These are phyloP conservation scores for Colletotrichum sidae DNA, from an alignment of 2,329 filamentous ascomycete genomes.

Conservation along the genomic window DNA sequence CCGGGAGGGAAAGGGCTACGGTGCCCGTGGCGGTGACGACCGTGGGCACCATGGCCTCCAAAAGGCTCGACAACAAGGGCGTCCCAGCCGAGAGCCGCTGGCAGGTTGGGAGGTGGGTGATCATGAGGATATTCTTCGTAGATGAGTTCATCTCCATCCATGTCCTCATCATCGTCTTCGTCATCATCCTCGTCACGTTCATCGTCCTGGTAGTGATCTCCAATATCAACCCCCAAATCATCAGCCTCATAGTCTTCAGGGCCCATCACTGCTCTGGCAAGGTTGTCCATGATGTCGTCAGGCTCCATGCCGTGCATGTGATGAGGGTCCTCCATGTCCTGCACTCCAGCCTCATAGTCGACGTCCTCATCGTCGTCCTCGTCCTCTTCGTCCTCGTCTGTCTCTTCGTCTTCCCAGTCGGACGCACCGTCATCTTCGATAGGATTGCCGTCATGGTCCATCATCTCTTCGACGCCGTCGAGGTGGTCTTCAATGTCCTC, in stretches of 20 bases:
- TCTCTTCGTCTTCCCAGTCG: constrained; percentile 71
- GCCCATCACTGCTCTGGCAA: constrained; percentile 67
- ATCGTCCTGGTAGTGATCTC: constrained; percentile 57
- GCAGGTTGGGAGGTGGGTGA: constrained; percentile 55
- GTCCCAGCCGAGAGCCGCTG: constrained; percentile 68
- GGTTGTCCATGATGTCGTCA: constrained; percentile 60
- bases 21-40: constrained; percentile 65
- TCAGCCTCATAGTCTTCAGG: constrained; percentile 65
- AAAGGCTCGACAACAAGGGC: constrained; percentile 64
- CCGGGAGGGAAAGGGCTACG: constrained; percentile 71
- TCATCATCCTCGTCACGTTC: constrained; percentile 49
- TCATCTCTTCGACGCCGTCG: constrained; percentile 62
- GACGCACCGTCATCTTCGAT: constrained; percentile 70
- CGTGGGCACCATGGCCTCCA: constrained; percentile 58
- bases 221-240: constrained; percentile 58
- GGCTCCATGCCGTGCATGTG: constrained; percentile 59
- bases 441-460: constrained; percentile 72
- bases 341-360: constrained; percentile 67
- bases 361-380: constrained; percentile 63
- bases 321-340: constrained; percentile 61
- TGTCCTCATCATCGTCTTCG: constrained; percentile 75
- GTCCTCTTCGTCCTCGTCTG: constrained; percentile 65
- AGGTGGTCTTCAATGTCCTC: constrained; percentile 65
- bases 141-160: constrained; percentile 75
- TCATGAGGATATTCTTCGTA: constrained; percentile 72